Evolutionary conservation across 331 rosid genomes (phyloP), one percentile per base, ranked within the genome.

Genomic region (Rosa hybrid): DNA sequence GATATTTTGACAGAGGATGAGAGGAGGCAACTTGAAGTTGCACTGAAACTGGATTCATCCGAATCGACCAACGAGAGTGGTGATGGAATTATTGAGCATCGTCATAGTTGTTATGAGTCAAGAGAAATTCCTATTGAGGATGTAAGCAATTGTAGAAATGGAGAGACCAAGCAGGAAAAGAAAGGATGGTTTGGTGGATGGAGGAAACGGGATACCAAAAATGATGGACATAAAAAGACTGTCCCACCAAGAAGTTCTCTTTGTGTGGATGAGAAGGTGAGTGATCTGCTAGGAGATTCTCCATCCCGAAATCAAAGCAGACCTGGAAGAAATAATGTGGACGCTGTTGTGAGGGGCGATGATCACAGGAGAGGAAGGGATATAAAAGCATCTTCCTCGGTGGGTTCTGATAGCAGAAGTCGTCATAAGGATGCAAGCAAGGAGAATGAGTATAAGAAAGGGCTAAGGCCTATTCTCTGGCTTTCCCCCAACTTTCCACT

Each of bases 151-250:
- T 88, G 73, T 82, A 83, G 71, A 86, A 86, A 85, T 86, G 96
- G 81, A 69, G 99, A 91, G 82, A 84, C 34, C 68, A 93, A 87
- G 78, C 94, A 85, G 80, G 98, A 90, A 83, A 96, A 90, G 89
- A 93, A 90, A 86, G 98, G 99, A 80, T 93, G 98, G 98, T 93
- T 93, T 82, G 92, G 93, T 78, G 98, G 98, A 63, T 93, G 98
- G 98, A 91, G 97, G 83, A 93, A 92, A 88, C 87, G 89, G 78
- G 98, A 92, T 80, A 62, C 83, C n/a, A 90, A 87, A 83, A 76
- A 18, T 16, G 97, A 93, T 86, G 82, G 17, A 4, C 90, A 75
- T 27, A 91, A 87, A 78, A 90, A 84, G 89, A 82, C 88, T 76
- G 76, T 85, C 60, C 96, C 96, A 10, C 98, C 98, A 12, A 90